These are phyloP conservation scores for Diplocarpon rosae DNA, from an alignment of 2,329 filamentous ascomycete genomes.

Conservation along the genomic window DNA sequence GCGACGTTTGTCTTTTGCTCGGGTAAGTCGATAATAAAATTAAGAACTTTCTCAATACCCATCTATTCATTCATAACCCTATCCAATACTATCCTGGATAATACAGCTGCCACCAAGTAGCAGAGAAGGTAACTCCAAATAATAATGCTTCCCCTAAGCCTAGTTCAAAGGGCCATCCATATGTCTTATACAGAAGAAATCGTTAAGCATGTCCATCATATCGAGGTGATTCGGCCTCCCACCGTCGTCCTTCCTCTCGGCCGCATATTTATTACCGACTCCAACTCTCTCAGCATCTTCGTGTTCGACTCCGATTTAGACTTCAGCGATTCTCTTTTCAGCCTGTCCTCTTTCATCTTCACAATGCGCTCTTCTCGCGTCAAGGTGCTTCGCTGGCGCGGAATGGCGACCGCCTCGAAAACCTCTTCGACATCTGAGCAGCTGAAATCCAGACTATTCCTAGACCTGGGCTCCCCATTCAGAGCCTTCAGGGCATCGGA, in stretches of 20 bases:
- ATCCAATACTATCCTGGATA: constrained; percentile 4
- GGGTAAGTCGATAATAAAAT: too few species aligned
- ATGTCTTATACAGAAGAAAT: constrained; percentile 13
- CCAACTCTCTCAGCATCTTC: constrained; percentile 85
- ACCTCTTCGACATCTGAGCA: constrained; percentile 61
- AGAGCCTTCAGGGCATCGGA: constrained; percentile 66
- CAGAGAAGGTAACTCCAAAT: background rate
- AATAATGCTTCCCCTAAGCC: background rate
- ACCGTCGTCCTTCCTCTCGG: constrained; percentile 27
- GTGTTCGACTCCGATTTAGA: constrained; percentile 72
- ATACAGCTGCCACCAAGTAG: too few species aligned
- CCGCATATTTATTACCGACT: constrained; percentile 67
- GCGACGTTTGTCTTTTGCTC: too few species aligned
- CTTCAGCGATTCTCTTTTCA: constrained; percentile 56
- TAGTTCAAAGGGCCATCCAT: background rate
- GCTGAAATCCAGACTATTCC: constrained; percentile 40
- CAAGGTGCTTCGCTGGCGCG: constrained; percentile 56
- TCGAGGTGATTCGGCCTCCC: constrained; percentile 26
- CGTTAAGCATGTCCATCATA: constrained; percentile 25
- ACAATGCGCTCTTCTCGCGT: constrained; percentile 78
- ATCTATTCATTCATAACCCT: background rate
- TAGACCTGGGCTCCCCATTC: constrained; percentile 54
- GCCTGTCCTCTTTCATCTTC: constrained; percentile 80
- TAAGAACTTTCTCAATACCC: too few species aligned
- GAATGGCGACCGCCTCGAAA: constrained; percentile 81